These are phyloP conservation scores for Botryotinia globosa DNA, from an alignment of 2,329 filamentous ascomycete genomes.

Conservation along the genomic window DNA sequence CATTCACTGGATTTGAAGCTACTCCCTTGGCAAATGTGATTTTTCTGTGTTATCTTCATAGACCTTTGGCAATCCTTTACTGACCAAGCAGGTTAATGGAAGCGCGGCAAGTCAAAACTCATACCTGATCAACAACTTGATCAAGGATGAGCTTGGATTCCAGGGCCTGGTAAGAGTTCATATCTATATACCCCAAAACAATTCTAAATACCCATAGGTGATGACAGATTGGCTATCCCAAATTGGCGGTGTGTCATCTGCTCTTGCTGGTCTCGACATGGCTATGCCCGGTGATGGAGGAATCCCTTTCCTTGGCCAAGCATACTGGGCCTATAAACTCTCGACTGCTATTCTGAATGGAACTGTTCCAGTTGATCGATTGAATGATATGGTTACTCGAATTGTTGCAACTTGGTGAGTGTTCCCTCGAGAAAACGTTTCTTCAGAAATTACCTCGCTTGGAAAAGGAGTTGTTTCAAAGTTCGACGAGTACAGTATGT, in stretches of 20 bases:
- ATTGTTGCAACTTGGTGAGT: conserved; percentile 54
- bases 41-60: neutral
- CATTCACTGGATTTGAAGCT: neutral
- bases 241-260: conserved; percentile 56
- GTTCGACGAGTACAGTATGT: neutral
- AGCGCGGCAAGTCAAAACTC: conserved; percentile 67
- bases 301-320: conserved; percentile 51
- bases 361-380: conserved; percentile 52
- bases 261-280: conserved; percentile 65
- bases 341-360: conserved; percentile 55
- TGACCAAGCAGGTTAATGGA: conserved; percentile 48
- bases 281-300: conserved; percentile 62
- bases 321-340: conserved; percentile 55
- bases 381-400: conserved; percentile 57
- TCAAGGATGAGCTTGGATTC: conserved; percentile 73
- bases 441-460: neutral
- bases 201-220: conserved; percentile 44
- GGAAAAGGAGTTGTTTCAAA: neutral
- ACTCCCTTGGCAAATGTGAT: neutral
- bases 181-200: neutral
- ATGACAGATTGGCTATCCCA: conserved; percentile 70
- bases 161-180: conserved; percentile 48
- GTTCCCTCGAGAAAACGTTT: neutral
- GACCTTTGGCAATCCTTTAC: neutral
- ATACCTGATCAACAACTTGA: conserved; percentile 63